phyloP scores from a whole-genome alignment of 345 rosid species.

The Corymbia maculata region DNA sequence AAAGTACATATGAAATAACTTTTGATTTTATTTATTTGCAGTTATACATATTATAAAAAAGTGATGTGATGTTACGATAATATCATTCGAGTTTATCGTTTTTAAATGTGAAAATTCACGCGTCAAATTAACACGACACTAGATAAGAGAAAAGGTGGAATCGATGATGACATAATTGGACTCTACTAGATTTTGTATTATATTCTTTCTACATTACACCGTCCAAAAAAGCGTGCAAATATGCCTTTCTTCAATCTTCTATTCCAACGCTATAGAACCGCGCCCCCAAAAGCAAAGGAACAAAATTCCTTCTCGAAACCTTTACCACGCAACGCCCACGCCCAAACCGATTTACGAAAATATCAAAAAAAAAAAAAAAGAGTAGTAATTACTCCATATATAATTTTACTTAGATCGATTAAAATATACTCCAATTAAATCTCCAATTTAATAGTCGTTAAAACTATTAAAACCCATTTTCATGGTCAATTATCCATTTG shows the following conservation, averaged over 20 bases:
- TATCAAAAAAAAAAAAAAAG: no score
- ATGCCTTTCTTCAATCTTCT: neutral
- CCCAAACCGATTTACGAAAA: neutral
- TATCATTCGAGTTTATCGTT: fast-evolving
- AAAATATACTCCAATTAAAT: neutral
- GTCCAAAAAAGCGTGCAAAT: neutral
- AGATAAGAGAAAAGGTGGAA: neutral
- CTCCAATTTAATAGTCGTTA: neutral
- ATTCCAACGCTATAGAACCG: neutral
- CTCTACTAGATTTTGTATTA: neutral
- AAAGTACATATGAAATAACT: neutral
- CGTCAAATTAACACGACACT: neutral
- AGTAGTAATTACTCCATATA: neutral
- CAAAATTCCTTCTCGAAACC: neutral
- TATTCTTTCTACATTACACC: neutral
- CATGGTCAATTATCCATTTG: no score
- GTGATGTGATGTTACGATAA: fast-evolving
- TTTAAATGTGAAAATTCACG: neutral
- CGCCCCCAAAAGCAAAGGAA: neutral
- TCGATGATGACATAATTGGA: neutral
- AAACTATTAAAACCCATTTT: no score
- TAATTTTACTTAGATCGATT: neutral
- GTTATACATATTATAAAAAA: no score
- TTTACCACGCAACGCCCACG: neutral
- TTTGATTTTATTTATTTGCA: fast-evolving